Percentiles rank a stretch among this genome's conserved stretches.
These are phyloP conservation scores for Skeletonema menzelii DNA, from an alignment of 108 stramenopile genomes.

Conservation along the genomic window DNA sequence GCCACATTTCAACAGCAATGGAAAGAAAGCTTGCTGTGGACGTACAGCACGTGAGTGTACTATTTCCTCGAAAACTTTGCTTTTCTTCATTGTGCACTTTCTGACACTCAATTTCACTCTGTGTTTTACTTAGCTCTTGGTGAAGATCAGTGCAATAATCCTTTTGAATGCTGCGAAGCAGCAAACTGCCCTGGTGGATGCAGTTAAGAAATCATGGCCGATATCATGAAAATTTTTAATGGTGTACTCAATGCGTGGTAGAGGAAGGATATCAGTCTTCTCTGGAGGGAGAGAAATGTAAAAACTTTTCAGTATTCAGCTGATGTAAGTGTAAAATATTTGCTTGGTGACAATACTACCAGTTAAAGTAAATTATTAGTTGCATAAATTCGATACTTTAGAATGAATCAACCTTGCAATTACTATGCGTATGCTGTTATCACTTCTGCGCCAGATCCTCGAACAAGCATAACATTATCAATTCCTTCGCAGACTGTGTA, in stretches of 20 bases:
- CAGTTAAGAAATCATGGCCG: not conserved
- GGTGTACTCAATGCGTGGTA: no score
- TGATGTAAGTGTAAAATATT: no score
- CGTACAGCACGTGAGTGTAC: not conserved
- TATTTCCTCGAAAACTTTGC: not conserved
- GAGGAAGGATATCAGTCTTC: no score
- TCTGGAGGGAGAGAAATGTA: no score
- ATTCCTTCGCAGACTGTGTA: slow-evolving; percentile 53
- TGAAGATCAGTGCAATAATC: not conserved
- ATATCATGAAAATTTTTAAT: no score
- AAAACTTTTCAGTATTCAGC: no score
- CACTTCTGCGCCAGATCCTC: slow-evolving; percentile 77
- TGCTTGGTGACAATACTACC: no score
- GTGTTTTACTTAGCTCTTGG: not conserved
- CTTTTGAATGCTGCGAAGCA: not conserved
- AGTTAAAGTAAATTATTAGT: no score
- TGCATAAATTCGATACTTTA: no score
- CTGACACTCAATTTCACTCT: not conserved
- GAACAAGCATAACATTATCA: slow-evolving; percentile 58
- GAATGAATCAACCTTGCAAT: not conserved
- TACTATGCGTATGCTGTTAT: slow-evolving; percentile 64
- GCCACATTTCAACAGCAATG: not conserved
- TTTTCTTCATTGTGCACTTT: not conserved
- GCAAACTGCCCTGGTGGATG: not conserved
- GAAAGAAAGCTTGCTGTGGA: not conserved